phyloP scores from a whole-genome alignment of 768 basidiomycete genomes.

The Amanita subjunquillea region DNA sequence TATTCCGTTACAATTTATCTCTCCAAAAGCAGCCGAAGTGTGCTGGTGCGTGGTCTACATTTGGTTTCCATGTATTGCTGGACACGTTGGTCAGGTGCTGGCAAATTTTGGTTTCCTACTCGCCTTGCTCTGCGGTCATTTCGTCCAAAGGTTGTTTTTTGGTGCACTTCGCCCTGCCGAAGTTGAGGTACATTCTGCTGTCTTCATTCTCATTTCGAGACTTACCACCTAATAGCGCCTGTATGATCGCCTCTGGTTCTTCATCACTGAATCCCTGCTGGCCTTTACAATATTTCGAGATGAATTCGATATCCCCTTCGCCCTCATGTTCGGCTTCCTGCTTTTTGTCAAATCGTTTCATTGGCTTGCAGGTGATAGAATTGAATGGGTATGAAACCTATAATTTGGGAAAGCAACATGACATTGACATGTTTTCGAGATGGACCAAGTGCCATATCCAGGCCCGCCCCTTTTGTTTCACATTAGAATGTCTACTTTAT shows the following conservation, averaged over 20 bases:
- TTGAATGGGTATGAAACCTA: conserved; percentile 73
- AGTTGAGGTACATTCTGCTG: conserved; percentile 59
- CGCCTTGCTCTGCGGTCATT: conserved; percentile 64
- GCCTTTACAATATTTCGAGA: conserved; percentile 97
- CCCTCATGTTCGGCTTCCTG: conserved; percentile 88
- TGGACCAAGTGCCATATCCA: conserved; percentile 92
- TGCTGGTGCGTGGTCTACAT: conserved; percentile 50
- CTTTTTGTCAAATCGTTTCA: conserved; percentile 97
- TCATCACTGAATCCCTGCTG: conserved; percentile 90
- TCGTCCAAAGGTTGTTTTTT: conserved; percentile 85
- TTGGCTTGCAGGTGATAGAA: conserved; percentile 90
- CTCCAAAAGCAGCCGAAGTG: conserved; percentile 88
- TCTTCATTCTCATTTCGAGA: neutral
- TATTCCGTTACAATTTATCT: conserved; percentile 89
- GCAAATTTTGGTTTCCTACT: conserved; percentile 84
- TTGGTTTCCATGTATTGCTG: conserved; percentile 4
- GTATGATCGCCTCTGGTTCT: conserved; percentile 95
- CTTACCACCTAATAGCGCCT: conserved; percentile 49
- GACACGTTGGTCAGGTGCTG: conserved; percentile 47
- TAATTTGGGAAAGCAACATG: neutral
- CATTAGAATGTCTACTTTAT: conserved; percentile 66
- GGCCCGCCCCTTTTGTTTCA: conserved; percentile 81
- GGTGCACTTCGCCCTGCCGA: conserved; percentile 80
- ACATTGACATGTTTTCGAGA: conserved; percentile 39
- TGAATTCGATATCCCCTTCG: conserved; percentile 89